These are phyloP conservation scores for Galerina marginata DNA, from an alignment of 768 basidiomycete species.

Conservation along the genomic window DNA sequence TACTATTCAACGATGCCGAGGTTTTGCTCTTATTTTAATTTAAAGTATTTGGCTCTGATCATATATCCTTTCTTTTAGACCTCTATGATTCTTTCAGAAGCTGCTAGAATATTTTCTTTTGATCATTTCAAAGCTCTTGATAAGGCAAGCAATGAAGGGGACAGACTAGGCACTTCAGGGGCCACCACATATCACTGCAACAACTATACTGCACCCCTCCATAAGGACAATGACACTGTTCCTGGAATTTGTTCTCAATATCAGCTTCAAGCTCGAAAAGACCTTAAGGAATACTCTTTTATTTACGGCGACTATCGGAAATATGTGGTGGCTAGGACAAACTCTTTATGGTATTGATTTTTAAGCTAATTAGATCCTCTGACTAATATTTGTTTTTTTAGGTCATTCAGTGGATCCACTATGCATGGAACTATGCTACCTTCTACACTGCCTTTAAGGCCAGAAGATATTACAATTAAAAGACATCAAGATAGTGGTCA, in stretches of 20 bases:
- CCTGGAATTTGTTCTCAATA: slow-evolving; percentile 9
- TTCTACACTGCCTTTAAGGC: too few relatives aligned
- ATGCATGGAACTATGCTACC: too few relatives aligned
- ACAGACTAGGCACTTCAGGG: slow-evolving; percentile 4
- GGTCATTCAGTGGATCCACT: too few relatives aligned
- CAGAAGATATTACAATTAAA: too few relatives aligned
- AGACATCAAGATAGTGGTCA: too few relatives aligned
- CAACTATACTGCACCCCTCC: slow-evolving; percentile 12
- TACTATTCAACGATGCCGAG: not conserved
- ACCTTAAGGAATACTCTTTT: slow-evolving; percentile 2
- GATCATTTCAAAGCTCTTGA: not conserved
- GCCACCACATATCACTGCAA: slow-evolving; percentile 1
- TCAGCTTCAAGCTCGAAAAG: slow-evolving; percentile 5
- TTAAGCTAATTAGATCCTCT: too few relatives aligned
- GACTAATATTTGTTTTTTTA: too few relatives aligned
- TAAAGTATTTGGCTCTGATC: not conserved
- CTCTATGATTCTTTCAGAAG: not conserved
- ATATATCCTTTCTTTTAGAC: not conserved
- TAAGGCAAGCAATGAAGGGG: not conserved
- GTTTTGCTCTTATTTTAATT: not conserved
- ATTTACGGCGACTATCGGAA: slow-evolving; percentile 9
- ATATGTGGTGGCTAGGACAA: slow-evolving; percentile 3
- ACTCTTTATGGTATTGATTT: slow-evolving; percentile 2
- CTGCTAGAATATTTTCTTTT: not conserved
- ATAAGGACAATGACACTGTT: slow-evolving; percentile 1